Percentiles rank a stretch among this genome's conserved stretches.
These are phyloP conservation scores for Lyophyllum decastes DNA, from an alignment of 768 basidiomycete genomes.

Conservation along the genomic window DNA sequence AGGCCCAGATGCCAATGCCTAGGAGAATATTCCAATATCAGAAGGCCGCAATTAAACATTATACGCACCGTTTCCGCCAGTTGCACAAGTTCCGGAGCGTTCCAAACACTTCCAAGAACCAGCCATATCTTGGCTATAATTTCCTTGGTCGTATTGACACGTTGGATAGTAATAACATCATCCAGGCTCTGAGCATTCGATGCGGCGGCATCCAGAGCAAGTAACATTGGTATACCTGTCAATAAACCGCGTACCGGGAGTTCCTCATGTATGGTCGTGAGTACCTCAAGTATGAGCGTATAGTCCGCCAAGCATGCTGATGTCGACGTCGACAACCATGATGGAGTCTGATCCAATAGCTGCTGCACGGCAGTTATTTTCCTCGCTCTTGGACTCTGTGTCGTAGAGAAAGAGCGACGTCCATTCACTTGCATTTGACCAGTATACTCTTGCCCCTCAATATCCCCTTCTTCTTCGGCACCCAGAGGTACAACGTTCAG, in stretches of 20 bases:
- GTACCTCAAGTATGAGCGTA: conserved; percentile 64
- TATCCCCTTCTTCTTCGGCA: conserved; percentile 23
- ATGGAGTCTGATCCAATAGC: conserved; percentile 50
- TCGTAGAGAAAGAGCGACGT: conserved; percentile 46
- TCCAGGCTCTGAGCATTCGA: conserved; percentile 42
- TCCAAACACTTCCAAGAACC: conserved; percentile 72
- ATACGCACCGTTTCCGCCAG: conserved; percentile 57
- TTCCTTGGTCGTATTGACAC: conserved; percentile 59
- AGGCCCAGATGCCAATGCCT: conserved; percentile 49
- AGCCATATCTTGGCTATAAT: conserved; percentile 68
- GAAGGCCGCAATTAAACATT: conserved; percentile 1
- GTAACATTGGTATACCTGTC: conserved; percentile 82
- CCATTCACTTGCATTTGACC: conserved; percentile 34
- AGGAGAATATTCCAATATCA: conserved; percentile 11
- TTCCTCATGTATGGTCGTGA: conserved; percentile 67
- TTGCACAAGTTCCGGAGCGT: conserved; percentile 50
- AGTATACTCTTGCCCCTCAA: conserved; percentile 27
- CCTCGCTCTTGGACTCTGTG: conserved; percentile 50
- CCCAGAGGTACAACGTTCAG: conserved; percentile 34
- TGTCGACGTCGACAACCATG: conserved; percentile 40
- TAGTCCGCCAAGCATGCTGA: conserved; percentile 76
- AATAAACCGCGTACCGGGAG: conserved; percentile 77
- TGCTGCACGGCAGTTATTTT: conserved; percentile 58
- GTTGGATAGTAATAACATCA: conserved; percentile 40
- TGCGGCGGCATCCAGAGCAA: conserved; percentile 66